Evolutionary conservation across 2,329 filamentous ascomycete genomes (phyloP), one percentile per base, ranked within the genome.

Genomic region (Xylaria sp.): DNA sequence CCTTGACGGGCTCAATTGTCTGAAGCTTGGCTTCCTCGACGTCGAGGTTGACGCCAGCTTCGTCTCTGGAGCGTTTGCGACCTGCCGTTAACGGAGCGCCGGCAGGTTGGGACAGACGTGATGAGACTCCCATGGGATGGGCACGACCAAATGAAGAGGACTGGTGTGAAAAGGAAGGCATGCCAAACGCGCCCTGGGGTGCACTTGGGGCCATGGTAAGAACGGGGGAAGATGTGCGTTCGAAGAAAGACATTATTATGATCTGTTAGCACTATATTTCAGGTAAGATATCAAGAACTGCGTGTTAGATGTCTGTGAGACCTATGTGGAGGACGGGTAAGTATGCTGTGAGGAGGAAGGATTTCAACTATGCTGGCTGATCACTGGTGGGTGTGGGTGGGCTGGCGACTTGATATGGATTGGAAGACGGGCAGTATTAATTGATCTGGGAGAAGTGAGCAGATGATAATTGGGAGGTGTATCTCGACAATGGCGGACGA

Each of bases 11-110:
- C 67, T 79, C 76, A 46, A 79, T 76, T 40, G 76, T 77, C 59
- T 74, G 74, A 31, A 78, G 76, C 65, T 79, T 79, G 10, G 75
- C 77, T 60, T 80, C 77, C 63, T 80, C 79, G 31, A 89, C 85
- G 73, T 90, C 87, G 62, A 92, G 88, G 74, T 93, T 92, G 71
- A 86, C 82, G 31, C 86, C 85, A 65, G 92, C 90, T 79, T 94
- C 92, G 75, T 92, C 90, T 77, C 92, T 87, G 70, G 91, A 93
- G 74, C 92, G 90, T 82, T 94, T 94, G 77, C 91, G 89, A 73
- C 92, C 90, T 73, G 88, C 87, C n/a, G 79, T 78, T 49, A 77
- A 75, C 46, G 75, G 73, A 28, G 75, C 70, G 44, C 75, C 69
- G 23, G 77, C 72, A 51, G 69, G 40, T 53, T 77, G 77, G 28